Percentiles rank a stretch among this genome's conserved stretches.
These are phyloP conservation scores for Yamadazyma spencermartinsiae DNA, from an alignment of 1,139 yeast genomes.

Conservation along the genomic window DNA sequence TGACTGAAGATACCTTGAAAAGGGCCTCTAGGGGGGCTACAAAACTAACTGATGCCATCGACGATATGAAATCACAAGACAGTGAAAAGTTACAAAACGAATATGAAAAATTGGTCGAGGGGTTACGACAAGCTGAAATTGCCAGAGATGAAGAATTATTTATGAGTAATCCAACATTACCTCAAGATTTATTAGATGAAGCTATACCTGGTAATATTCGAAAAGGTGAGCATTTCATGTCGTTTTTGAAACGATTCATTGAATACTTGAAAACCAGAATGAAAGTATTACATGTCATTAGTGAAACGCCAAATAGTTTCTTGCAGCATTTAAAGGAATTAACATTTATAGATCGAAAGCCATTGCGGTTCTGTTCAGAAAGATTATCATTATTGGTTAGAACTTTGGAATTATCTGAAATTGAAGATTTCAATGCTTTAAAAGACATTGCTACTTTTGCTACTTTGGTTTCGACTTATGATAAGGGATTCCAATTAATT, in stretches of 20 bases:
- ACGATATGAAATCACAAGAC: constrained; percentile 79
- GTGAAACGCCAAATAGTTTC: constrained; percentile 94
- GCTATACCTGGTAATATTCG: constrained; percentile 95
- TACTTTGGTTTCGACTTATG: constrained; percentile 91
- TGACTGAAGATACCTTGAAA: constrained; percentile 48
- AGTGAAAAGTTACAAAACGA: constrained; percentile 84
- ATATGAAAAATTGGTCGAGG: constrained; percentile 87
- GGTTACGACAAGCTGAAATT: constrained; percentile 75
- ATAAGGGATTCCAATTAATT: constrained; percentile 85
- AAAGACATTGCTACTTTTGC: constrained; percentile 98
- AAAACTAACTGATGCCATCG: constrained; percentile 71
- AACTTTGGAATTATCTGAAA: constrained; percentile 81
- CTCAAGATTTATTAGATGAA: constrained; percentile 81
- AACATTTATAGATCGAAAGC: constrained; percentile 90
- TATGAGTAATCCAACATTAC: constrained; percentile 84
- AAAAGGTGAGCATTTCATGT: constrained; percentile 94
- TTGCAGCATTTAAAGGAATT: constrained; percentile 88
- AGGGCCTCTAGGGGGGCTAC: constrained; percentile 68
- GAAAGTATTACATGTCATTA: constrained; percentile 95
- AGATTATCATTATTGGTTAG: constrained; percentile 83
- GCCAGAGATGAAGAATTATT: constrained; percentile 77
- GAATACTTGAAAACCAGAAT: constrained; percentile 95
- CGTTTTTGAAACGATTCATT: constrained; percentile 86
- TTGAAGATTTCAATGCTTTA: constrained; percentile 89
- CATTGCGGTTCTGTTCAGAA: constrained; percentile 88